These are phyloP conservation scores for Orbilia oligospora DNA, from an alignment of 2,329 filamentous ascomycete genomes.

Conservation along the genomic window DNA sequence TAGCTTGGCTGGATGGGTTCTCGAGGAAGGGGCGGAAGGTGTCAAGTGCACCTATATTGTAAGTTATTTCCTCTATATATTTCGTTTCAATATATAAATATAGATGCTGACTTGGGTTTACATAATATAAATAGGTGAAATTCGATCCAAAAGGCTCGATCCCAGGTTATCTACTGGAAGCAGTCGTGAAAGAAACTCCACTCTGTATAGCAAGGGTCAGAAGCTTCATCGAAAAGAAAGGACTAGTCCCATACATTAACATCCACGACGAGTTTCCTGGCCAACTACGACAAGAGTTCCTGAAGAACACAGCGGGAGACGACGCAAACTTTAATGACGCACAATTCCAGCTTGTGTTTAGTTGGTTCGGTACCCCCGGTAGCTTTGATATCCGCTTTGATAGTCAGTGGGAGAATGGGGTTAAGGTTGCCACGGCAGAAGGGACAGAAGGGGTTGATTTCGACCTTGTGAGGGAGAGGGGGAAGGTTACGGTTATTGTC, in stretches of 20 bases:
- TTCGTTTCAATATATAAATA: background rate
- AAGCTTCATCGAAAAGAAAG: constrained; percentile 46
- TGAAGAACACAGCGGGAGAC: constrained; percentile 23
- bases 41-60: constrained; percentile 54
- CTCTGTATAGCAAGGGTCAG: constrained; percentile 40
- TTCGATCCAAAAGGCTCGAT: constrained; percentile 57
- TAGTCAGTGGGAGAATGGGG: constrained; percentile 44
- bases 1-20: constrained; percentile 42
- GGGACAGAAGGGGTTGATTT: constrained; percentile 39
- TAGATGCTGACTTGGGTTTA: too few species aligned
- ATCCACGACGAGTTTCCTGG: constrained; percentile 55
- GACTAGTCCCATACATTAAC: constrained; percentile 39
- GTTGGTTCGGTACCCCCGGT: constrained; percentile 50
- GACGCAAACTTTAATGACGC: constrained; percentile 35
- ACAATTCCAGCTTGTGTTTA: constrained; percentile 35
- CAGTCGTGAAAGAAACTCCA: constrained; percentile 47
- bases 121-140: constrained; percentile 39
- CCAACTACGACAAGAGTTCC: constrained; percentile 36
- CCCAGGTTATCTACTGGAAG: constrained; percentile 27
- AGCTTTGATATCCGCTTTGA: constrained; percentile 55
- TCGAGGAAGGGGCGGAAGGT: constrained; percentile 40
- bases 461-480: constrained; percentile 31
- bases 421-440: constrained; percentile 50
- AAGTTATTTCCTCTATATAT: background rate
- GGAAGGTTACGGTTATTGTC: constrained; percentile 48